These are phyloP conservation scores for Asterochloris erici DNA, from an alignment of 139 green algal species.

Conservation along the genomic window DNA sequence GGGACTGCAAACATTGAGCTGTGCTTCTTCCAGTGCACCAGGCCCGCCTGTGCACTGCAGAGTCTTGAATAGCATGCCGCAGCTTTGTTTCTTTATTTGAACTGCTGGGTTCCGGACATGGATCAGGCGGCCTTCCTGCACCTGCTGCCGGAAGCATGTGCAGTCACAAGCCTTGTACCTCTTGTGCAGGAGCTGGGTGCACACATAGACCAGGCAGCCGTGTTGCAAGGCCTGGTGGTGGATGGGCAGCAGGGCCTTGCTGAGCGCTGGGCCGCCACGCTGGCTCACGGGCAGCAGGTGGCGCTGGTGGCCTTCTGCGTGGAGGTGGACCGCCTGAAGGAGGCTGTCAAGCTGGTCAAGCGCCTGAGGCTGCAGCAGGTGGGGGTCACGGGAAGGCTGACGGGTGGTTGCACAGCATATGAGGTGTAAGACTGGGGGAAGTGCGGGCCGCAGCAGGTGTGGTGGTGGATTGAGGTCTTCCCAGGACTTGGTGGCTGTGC, in stretches of 20 bases:
- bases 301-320: conserved; percentile 48
- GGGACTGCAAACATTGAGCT: too few species aligned
- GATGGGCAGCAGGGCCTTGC: conserved; percentile 43
- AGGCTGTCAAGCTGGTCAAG: conserved; percentile 29
- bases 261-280: conserved; percentile 40
- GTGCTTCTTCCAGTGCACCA: too few species aligned
- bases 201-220: conserved; percentile 17
- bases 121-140: not conserved
- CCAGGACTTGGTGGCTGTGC: not conserved
- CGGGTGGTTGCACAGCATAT: not conserved
- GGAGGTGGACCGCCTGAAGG: conserved; percentile 46
- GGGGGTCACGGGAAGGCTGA: not conserved
- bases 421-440: not conserved
- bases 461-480: not conserved
- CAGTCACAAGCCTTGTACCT: not conserved
- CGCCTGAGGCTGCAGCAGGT: conserved; percentile 11
- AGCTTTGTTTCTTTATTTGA: too few species aligned
- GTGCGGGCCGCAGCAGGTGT: not conserved
- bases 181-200: conserved; percentile 26
- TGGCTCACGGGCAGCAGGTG: conserved; percentile 20
- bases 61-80: too few species aligned
- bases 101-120: too few species aligned
- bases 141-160: not conserved
- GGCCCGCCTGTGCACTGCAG: too few species aligned
- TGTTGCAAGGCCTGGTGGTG: conserved; percentile 39